Base-by-base conservation (phyloP, 2,329 filamentous ascomycete species). In the Drechslerella stenobrocha region DNA sequence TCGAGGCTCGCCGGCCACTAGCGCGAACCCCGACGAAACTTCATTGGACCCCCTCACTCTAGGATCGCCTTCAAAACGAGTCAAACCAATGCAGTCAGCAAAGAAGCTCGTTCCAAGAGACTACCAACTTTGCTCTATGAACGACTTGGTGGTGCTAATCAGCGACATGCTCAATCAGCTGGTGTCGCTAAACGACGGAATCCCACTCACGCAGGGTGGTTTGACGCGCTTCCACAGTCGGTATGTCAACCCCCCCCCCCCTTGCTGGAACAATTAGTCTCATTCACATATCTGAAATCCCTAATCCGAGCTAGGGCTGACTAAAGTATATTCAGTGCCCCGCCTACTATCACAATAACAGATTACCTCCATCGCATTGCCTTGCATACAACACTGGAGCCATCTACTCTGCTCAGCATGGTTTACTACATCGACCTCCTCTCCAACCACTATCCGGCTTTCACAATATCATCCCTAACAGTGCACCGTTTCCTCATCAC, bases 341-440 rank as follows among this genome's bases (percentile, higher is more conserved):
- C 93, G 1, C 93, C 93, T 5, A 91, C 89, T 52, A 98, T 98
- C 65, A 96, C 90, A 23, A 92, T 98, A 28, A 82, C 87, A 69
- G 93, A 98, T 76, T 98, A 98, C 75, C 82, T 98, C 32, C 88
- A 93, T 74, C 87, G 93, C 70, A 81, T 98, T 61, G 93, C 95
- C 22, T 90, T 90, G 64, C 93, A 98, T 76, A 93, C 93, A 23
- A 96, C 92, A 0, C 81, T 98, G 2, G 90, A 90, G 4, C 91
- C 93, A 9, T 92, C 93, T 0, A 87, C 98, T 51, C 81, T 98
- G n/a, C 83, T 98, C 32, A 93, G 91, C 72, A 97, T 98, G 90
- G 93, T 98, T 60, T 98, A 95, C 75, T 98, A 97, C 74, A 97
- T 98, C 74, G 93, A 98, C 78, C 87, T 90, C 28, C 82, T 98